A percentile compares a stretch with the other conserved stretches of the same genome.
These are phyloP conservation scores for Penicillium simplicissimum DNA, from an alignment of 495 filamentous ascomycete species.

Conservation along the genomic window DNA sequence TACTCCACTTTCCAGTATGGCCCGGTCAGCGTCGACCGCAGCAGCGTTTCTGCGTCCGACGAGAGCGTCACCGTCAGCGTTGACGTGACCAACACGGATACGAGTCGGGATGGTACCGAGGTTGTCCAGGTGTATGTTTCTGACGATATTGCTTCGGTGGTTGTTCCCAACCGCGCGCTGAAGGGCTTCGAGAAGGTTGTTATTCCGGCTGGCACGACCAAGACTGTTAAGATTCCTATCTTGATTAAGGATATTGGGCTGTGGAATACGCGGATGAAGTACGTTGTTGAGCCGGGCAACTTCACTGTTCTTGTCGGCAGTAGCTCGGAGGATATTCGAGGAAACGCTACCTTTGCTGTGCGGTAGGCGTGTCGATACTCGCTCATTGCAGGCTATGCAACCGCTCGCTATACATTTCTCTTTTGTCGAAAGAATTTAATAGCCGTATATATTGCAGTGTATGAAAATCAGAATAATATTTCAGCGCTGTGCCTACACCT, in stretches of 20 bases:
- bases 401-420: too few species aligned
- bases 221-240: constrained; percentile 55
- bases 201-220: constrained; percentile 58
- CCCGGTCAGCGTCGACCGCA: constrained; percentile 46
- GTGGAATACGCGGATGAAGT: constrained; percentile 63
- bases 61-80: constrained; percentile 51
- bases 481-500: not conserved
- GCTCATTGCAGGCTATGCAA: not conserved
- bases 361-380: constrained; percentile 9
- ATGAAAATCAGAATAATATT: not conserved
- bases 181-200: constrained; percentile 71
- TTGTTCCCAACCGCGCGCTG: constrained; percentile 64
- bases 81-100: constrained; percentile 54
- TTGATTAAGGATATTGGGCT: constrained; percentile 54
- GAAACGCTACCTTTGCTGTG: constrained; percentile 57
- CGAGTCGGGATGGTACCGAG: constrained; percentile 58
- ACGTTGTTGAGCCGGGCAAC: constrained; percentile 67
- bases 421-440: not conserved
- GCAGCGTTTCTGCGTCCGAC: constrained; percentile 42
- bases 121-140: constrained; percentile 70
- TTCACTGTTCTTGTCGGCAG: constrained; percentile 61
- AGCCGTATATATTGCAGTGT: not conserved
- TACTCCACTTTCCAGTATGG: constrained; percentile 64
- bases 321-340: constrained; percentile 54
- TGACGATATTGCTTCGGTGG: constrained; percentile 60